These are phyloP conservation scores for Ogataea nakhonphanomensis DNA, from an alignment of 805 yeast species.

Conservation along the genomic window DNA sequence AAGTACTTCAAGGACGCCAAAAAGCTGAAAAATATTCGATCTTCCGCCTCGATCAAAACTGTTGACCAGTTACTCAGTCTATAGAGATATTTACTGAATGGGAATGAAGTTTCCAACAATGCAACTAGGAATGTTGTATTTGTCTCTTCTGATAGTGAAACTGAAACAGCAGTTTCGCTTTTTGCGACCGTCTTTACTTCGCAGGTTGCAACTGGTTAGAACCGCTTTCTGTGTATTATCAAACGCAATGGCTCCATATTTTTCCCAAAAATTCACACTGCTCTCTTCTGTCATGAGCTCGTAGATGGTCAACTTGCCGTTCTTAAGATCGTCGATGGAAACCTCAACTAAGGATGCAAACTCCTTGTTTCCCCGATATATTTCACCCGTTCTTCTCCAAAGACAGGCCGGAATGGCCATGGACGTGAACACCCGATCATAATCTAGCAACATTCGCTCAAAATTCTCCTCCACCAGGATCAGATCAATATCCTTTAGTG, in stretches of 20 bases:
- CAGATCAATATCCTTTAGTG: conserved; percentile 85
- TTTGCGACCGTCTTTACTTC: conserved; percentile 77
- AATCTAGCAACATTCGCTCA: conserved; percentile 88
- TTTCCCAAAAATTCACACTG: conserved; percentile 97
- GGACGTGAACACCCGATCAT: conserved; percentile 91
- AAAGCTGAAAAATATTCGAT: conserved; percentile 6
- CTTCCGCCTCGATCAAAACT: not conserved
- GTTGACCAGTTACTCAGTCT: conserved; percentile 4
- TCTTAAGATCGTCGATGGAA: conserved; percentile 82
- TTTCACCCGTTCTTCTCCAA: conserved; percentile 97
- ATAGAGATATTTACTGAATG: conserved; percentile 33
- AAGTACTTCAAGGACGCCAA: conserved; percentile 23
- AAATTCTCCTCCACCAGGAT: conserved; percentile 91
- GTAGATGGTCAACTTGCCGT: conserved; percentile 88
- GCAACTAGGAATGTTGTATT: conserved; percentile 93
- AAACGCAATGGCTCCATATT: conserved; percentile 93
- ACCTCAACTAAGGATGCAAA: conserved; percentile 92
- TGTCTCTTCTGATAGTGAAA: conserved; percentile 87
- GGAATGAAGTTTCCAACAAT: conserved; percentile 96
- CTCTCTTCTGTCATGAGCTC: conserved; percentile 94
- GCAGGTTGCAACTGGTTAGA: conserved; percentile 81
- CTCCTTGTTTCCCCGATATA: conserved; percentile 91
- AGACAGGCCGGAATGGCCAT: conserved; percentile 98
- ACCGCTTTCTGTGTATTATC: conserved; percentile 96
- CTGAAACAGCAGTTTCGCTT: conserved; percentile 88